These are phyloP conservation scores for Linum lewisii DNA, from an alignment of 345 rosid species.

Conservation along the genomic window DNA sequence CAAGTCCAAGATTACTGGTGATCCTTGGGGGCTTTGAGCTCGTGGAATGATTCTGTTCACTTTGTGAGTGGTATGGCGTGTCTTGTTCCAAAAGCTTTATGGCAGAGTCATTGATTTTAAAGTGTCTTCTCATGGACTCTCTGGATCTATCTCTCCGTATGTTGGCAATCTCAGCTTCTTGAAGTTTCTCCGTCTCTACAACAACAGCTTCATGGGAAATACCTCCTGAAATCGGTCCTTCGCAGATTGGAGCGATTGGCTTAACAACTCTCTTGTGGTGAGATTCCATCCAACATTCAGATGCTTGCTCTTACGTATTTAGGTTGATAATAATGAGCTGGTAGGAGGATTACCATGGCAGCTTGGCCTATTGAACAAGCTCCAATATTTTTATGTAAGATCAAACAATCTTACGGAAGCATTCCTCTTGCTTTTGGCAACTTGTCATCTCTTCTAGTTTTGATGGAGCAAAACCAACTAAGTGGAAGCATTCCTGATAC, in stretches of 20 bases:
- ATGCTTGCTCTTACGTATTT: background rate
- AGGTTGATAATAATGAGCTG: background rate
- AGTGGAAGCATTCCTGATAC: constrained; percentile 8
- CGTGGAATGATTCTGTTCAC: too few relatives aligned
- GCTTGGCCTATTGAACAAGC: constrained; percentile 4
- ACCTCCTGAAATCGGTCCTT: constrained; percentile 11
- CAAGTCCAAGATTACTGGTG: too few relatives aligned
- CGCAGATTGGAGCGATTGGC: background rate
- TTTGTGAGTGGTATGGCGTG: too few relatives aligned
- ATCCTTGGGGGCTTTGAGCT: too few relatives aligned
- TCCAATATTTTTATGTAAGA: background rate
- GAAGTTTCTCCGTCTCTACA: background rate
- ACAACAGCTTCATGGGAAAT: constrained; percentile 3
- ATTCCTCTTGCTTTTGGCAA: too few relatives aligned
- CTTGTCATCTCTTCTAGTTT: too few relatives aligned
- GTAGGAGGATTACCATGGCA: constrained; percentile 7
- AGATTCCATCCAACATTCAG: constrained; percentile 15
- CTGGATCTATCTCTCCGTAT: constrained; percentile 6
- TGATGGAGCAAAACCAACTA: background rate
- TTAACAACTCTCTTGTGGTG: background rate
- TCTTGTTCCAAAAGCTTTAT: too few relatives aligned
- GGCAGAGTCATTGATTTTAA: too few relatives aligned
- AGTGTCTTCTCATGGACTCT: background rate
- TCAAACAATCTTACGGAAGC: too few relatives aligned
- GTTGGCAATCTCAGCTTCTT: too few relatives aligned